Conservation (phyloP, 176 grass and related monocot genomes). For the Oryza australiensis region DNA sequence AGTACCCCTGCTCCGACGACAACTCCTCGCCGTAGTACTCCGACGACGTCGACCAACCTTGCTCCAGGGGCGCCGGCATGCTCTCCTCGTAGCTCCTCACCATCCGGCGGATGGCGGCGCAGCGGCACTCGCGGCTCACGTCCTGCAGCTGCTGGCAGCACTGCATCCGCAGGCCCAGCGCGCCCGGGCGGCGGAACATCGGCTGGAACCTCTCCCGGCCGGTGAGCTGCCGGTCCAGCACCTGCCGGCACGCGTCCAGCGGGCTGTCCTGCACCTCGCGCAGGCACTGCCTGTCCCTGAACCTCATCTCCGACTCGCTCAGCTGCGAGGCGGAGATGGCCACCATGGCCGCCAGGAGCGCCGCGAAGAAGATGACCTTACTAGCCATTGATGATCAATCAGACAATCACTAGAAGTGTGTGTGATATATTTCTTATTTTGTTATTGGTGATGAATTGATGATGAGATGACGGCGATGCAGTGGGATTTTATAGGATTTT, state of each 20-base stretch:
- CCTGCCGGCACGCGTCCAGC: conserved; percentile 40
- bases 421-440: too few species aligned
- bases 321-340: conserved; percentile 6
- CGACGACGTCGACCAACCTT: neutral
- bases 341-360: conserved; percentile 28
- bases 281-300: conserved; percentile 32
- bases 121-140: conserved; percentile 39
- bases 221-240: conserved; percentile 23
- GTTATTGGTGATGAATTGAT: neutral
- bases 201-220: neutral
- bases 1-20: conserved; percentile 1
- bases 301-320: neutral
- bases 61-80: conserved; percentile 15
- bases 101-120: conserved; percentile 49
- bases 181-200: neutral
- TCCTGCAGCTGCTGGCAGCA: conserved; percentile 53
- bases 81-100: conserved; percentile 32
- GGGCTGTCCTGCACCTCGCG: conserved; percentile 35
- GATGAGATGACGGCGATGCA: neutral
- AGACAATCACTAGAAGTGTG: neutral
- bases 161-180: conserved; percentile 14
- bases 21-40: neutral
- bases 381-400: neutral
- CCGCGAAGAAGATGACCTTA: neutral
- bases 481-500: conserved; percentile 1